Evolutionary conservation across 1,284 basidiomycete species (phyloP), one percentile per base, ranked within the genome.

Genomic region (Ceratobasidium sp.): DNA sequence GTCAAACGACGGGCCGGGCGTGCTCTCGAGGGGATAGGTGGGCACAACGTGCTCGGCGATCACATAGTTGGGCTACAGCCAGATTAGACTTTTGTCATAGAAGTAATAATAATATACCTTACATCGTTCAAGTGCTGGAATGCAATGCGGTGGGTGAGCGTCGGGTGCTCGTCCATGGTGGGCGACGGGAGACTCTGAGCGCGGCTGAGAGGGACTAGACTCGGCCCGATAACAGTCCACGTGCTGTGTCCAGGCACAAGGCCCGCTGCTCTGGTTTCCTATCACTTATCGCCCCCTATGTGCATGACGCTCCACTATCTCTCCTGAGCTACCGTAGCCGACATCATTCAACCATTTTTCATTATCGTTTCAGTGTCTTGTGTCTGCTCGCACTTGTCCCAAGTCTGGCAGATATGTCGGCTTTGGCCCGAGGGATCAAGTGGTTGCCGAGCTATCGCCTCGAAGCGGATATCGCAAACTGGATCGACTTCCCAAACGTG

Each of bases 11-110:
- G 61, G 61, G 4, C 61, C 61, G 40, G 69, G 65, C 20, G 40
- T 44, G 15, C 44, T 42, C 52, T 75, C 62, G 46, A 75, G 50
- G 17, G 73, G 73, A 46, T 75, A 75, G 61, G 73, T 3, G 26
- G 62, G 73, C 50, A 75, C 62, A 40, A 75, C 73, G 64, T 75
- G 73, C 73, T 75, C 73, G 73, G 65, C 62, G 62, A 75, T 75
- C 73, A 75, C 73, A 75, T 65, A 75, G 50, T 75, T 75, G 17
- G 73, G 73, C 73, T 75, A 38, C 68, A 54, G 52, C 6, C 12
- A 20, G 4, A 40, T 52, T 54, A 64, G 57, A 10, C 28, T 9
- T 20, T 23, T 4, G 66, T 38, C 13, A 54, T 3, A 12, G 4
- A 6, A 2, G 10, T 12, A 74, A 33, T 3, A 42, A 13, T 2